These are phyloP conservation scores for Rubus idaeus DNA, from an alignment of 306 rosid genomes.

Conservation along the genomic window DNA sequence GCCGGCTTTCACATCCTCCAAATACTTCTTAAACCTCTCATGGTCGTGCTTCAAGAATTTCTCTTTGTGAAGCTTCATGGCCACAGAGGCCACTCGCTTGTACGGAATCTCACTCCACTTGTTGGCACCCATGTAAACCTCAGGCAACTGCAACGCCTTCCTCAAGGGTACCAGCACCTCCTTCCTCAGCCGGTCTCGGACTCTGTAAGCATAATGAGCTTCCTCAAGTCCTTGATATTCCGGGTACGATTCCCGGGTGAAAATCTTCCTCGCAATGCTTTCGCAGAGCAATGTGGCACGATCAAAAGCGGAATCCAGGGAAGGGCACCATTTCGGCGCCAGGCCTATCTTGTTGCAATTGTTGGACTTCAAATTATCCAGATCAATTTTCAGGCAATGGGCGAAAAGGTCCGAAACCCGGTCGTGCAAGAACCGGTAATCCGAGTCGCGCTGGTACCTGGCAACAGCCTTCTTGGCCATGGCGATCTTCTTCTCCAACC, in stretches of 20 bases:
- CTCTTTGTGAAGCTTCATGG: too few species aligned
- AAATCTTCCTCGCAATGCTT: constrained; percentile 47
- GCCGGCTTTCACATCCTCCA: too few species aligned
- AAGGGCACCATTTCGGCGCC: constrained; percentile 70
- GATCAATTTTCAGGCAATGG: constrained; percentile 39
- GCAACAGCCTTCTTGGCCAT: constrained; percentile 48
- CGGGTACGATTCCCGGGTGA: constrained; percentile 29
- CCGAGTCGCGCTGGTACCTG: constrained; percentile 25
- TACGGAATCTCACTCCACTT: too few species aligned
- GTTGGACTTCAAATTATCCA: constrained; percentile 32
- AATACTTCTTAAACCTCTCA: too few species aligned
- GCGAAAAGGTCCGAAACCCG: constrained; percentile 47
- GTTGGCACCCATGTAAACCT: constrained; percentile 43
- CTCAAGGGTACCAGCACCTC: constrained; percentile 49
- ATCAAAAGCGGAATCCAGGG: constrained; percentile 56
- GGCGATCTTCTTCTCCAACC: constrained; percentile 37
- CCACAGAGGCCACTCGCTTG: too few species aligned
- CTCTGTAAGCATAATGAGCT: constrained; percentile 51
- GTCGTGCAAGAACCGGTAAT: constrained; percentile 37
- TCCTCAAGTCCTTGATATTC: constrained; percentile 58
- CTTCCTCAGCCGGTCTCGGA: constrained; percentile 55
- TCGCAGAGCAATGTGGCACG: constrained; percentile 50
- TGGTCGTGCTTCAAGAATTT: too few species aligned
- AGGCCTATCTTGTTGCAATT: constrained; percentile 32
- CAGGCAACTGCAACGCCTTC: constrained; percentile 54